Evolutionary conservation across 208 protist species (phyloP).

Genomic region (Crithidia thermophila): DNA sequence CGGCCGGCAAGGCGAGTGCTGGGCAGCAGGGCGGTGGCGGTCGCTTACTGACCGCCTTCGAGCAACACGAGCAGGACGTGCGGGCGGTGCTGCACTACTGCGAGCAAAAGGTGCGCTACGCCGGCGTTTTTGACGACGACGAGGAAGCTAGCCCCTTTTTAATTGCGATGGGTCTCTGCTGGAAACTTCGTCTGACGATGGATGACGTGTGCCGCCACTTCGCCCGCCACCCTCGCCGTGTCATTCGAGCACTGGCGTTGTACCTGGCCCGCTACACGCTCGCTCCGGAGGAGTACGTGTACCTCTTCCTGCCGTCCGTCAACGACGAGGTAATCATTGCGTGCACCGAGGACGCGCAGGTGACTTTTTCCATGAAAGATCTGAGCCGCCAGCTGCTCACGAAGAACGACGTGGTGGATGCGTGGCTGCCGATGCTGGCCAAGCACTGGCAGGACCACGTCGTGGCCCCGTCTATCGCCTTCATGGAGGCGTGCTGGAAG

Average conservation of each 20-base stretch:
- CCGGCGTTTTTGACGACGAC: constrained; percentile 67
- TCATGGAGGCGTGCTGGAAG: constrained; percentile 49
- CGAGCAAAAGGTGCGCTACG: constrained; percentile 72
- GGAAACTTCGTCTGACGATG: constrained; percentile 42
- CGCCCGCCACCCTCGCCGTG: constrained; percentile 67
- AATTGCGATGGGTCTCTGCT: constrained; percentile 57
- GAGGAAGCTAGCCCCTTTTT: constrained; percentile 81
- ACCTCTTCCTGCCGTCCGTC: constrained; percentile 63
- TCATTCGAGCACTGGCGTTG: constrained; percentile 70
- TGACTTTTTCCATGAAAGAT: constrained; percentile 60
- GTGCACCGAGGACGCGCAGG: constrained; percentile 44
- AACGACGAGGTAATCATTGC: constrained; percentile 76
- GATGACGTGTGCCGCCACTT: constrained; percentile 63
- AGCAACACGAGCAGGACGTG: constrained; percentile 56
- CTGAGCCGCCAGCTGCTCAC: constrained; percentile 58
- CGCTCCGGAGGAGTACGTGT: constrained; percentile 69
- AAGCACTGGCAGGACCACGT: constrained; percentile 52
- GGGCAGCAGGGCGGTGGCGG: background rate
- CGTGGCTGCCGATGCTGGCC: constrained; percentile 68
- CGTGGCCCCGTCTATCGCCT: constrained; percentile 44
- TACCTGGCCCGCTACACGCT: constrained; percentile 74
- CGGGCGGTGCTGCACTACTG: constrained; percentile 67
- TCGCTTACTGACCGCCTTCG: constrained; percentile 45
- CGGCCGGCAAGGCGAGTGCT: constrained; percentile 1
- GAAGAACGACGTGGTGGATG: constrained; percentile 78